Percentiles rank a stretch among this genome's conserved stretches.
Conservation (phyloP, 2,329 filamentous ascomycete species). For the Fusarium sp. region DNA sequence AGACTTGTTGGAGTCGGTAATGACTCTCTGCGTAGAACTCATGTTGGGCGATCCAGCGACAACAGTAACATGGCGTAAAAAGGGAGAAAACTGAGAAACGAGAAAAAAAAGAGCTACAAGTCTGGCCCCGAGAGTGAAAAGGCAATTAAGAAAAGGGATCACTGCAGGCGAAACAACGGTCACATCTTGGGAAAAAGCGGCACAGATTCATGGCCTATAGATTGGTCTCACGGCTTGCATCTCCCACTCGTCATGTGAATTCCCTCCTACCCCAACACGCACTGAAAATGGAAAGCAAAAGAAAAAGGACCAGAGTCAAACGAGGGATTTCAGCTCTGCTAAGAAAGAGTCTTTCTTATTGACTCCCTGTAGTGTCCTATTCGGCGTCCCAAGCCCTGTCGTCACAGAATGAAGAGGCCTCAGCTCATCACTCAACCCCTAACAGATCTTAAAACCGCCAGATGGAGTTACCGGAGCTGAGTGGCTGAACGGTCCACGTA, state of each 20-base stretch:
- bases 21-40: slow-evolving; percentile 37
- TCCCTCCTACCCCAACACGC: neutral
- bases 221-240: neutral
- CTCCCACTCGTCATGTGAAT: neutral
- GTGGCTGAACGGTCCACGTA: neutral
- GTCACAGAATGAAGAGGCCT: neutral
- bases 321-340: neutral
- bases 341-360: neutral
- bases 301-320: neutral
- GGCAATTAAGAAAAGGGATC: neutral
- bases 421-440: neutral
- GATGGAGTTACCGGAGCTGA: neutral
- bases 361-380: neutral
- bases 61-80: neutral
- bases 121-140: neutral
- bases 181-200: neutral
- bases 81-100: neutral
- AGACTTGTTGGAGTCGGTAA: slow-evolving; percentile 45
- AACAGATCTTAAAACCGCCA: neutral
- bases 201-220: neutral
- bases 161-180: neutral
- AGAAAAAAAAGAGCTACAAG: neutral
- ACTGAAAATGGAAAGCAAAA: neutral
- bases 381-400: neutral
- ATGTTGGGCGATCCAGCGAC: slow-evolving; percentile 19